These are phyloP conservation scores for Pythium phragmiticola DNA, from an alignment of 352 stramenopile species.

Conservation along the genomic window DNA sequence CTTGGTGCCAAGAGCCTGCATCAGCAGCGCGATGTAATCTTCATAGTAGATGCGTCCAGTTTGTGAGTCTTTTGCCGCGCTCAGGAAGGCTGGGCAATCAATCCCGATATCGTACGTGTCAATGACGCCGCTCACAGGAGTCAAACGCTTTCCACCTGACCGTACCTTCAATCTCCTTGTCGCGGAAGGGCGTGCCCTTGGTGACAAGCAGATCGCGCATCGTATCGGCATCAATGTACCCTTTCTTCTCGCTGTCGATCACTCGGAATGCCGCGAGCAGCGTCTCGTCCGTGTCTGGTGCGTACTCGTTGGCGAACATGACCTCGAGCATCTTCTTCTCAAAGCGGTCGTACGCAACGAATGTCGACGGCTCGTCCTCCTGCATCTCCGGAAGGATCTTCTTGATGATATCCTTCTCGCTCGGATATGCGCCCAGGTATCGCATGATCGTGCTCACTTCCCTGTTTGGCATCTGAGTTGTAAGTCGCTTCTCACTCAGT, in stretches of 20 bases:
- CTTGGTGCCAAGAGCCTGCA: slow-evolving; percentile 51
- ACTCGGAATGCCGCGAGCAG: slow-evolving; percentile 79
- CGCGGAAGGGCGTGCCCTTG: slow-evolving; percentile 88
- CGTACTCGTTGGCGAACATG: slow-evolving; percentile 86
- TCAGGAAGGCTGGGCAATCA: slow-evolving; percentile 65
- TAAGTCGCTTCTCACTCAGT: neutral
- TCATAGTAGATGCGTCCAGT: slow-evolving; percentile 91
- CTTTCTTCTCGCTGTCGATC: slow-evolving; percentile 77
- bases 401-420: slow-evolving; percentile 90
- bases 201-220: slow-evolving; percentile 88
- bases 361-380: slow-evolving; percentile 89
- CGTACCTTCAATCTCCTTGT: slow-evolving; percentile 85
- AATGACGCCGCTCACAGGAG: neutral
- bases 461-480: slow-evolving; percentile 26
- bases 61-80: slow-evolving; percentile 76
- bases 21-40: slow-evolving; percentile 87
- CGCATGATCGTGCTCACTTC: slow-evolving; percentile 91
- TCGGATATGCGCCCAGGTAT: slow-evolving; percentile 88
- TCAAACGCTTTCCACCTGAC: neutral
- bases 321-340: slow-evolving; percentile 94
- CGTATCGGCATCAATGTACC: slow-evolving; percentile 88
- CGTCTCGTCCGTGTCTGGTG: slow-evolving; percentile 86
- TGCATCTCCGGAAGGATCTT: slow-evolving; percentile 91
- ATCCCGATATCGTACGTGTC: neutral
- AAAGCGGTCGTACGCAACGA: slow-evolving; percentile 89